Evolutionary conservation across 2,329 filamentous ascomycete genomes (phyloP).

Genomic region (Graphiopsis chlorocephala): DNA sequence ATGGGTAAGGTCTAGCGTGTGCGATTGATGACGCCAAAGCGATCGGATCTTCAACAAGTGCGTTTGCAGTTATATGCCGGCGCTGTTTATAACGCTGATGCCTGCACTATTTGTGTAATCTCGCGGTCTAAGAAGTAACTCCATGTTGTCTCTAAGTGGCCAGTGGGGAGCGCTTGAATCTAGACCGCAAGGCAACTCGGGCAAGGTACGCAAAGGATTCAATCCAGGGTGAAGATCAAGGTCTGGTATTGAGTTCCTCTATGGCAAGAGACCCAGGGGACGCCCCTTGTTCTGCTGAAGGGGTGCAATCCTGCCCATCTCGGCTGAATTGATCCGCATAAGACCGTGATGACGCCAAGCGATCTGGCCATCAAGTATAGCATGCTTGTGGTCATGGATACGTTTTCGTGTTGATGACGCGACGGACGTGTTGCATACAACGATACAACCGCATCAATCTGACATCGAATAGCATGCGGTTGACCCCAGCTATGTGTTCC

Average conservation of each 20-base stretch:
- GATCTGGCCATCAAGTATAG: background rate
- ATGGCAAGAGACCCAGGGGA: background rate
- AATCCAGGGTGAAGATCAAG: background rate
- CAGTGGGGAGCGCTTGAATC: background rate
- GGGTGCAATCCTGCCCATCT: background rate
- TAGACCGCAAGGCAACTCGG: background rate
- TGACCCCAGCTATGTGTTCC: background rate
- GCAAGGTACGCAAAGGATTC: background rate
- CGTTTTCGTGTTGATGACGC: background rate
- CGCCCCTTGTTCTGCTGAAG: background rate
- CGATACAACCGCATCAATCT: background rate
- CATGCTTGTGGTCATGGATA: background rate
- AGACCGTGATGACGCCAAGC: background rate
- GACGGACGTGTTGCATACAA: background rate
- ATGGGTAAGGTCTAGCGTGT: background rate
- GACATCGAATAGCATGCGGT: background rate
- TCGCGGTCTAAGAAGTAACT: background rate
- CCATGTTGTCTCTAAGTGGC: background rate
- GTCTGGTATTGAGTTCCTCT: background rate
- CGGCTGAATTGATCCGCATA: background rate
- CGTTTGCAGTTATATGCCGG: background rate
- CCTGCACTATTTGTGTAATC: background rate
- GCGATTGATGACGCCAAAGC: background rate
- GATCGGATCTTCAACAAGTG: background rate
- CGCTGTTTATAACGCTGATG: background rate